Evolutionary conservation across 768 basidiomycete genomes (phyloP).

Genomic region (Tylopilus vinaceipallidus): DNA sequence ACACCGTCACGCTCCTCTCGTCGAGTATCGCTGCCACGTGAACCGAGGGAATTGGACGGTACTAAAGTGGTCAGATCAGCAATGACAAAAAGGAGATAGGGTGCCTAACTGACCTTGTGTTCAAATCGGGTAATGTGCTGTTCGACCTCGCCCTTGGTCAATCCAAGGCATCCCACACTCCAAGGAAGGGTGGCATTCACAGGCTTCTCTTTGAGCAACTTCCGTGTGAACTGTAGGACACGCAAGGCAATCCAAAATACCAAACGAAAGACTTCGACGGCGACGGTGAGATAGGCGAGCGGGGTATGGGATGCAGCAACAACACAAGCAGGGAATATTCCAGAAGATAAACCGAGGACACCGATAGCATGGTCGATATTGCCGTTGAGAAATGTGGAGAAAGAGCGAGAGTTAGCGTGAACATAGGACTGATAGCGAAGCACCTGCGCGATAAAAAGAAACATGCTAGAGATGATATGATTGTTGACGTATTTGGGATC

Average conservation of each 20-base stretch:
- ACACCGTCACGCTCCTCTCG: constrained; percentile 49
- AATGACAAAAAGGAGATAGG: neutral
- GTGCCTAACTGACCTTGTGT: constrained; percentile 14
- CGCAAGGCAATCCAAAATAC: constrained; percentile 54
- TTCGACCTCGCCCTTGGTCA: constrained; percentile 25
- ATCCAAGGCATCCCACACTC: constrained; percentile 42
- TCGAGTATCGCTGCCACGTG: constrained; percentile 52
- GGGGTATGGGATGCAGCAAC: constrained; percentile 42
- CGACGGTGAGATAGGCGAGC: constrained; percentile 41
- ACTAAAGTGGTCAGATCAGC: constrained; percentile 5
- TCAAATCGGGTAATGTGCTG: constrained; percentile 26
- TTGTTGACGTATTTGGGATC: constrained; percentile 39
- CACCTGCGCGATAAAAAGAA: constrained; percentile 49
- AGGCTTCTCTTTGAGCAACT: constrained; percentile 16
- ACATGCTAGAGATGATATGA: constrained; percentile 47
- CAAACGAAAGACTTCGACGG: constrained; percentile 49
- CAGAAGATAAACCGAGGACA: constrained; percentile 55
- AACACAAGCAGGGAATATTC: constrained; percentile 52
- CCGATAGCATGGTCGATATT: constrained; percentile 38
- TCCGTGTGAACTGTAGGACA: constrained; percentile 32
- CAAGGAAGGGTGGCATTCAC: constrained; percentile 37
- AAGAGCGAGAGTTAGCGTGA: constrained; percentile 23
- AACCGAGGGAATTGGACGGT: constrained; percentile 28
- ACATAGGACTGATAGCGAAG: constrained; percentile 51
- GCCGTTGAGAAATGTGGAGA: constrained; percentile 29